Evolutionary conservation across 1,284 basidiomycete species (phyloP).

Genomic region (Boletellus deceptivus): DNA sequence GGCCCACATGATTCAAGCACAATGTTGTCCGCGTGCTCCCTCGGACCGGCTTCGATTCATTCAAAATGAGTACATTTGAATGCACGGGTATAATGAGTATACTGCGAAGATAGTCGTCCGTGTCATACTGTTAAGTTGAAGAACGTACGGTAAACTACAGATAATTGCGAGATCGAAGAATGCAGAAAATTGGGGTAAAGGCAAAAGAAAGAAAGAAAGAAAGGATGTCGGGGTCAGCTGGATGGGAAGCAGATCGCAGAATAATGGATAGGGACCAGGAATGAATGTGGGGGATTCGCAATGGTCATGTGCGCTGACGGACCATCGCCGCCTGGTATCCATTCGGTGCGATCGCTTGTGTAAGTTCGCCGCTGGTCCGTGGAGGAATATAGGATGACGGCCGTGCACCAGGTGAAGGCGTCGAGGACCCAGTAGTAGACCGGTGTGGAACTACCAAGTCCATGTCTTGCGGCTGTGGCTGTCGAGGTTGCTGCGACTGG

Average conservation of each 20-base stretch:
- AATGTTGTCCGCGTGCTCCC: background rate
- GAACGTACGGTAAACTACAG: slow-evolving; percentile 40
- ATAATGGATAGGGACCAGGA: slow-evolving; percentile 14
- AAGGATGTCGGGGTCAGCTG: slow-evolving; percentile 26
- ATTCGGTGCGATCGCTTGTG: slow-evolving; percentile 43
- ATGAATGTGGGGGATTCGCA: slow-evolving; percentile 3
- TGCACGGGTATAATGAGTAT: slow-evolving; percentile 47
- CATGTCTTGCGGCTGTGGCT: slow-evolving; percentile 41
- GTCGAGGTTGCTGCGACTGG: slow-evolving; percentile 39
- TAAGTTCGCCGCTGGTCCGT: slow-evolving; percentile 47
- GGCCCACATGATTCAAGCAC: slow-evolving; percentile 15
- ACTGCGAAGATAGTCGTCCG: slow-evolving; percentile 46
- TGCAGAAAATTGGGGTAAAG: slow-evolving; percentile 14
- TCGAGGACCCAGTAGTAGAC: slow-evolving; percentile 38
- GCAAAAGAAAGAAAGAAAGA: slow-evolving; percentile 22
- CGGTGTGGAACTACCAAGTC: slow-evolving; percentile 53
- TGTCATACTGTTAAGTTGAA: slow-evolving; percentile 42
- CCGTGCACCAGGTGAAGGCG: slow-evolving; percentile 46
- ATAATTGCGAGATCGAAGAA: slow-evolving; percentile 38
- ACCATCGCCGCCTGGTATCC: slow-evolving; percentile 46
- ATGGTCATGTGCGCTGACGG: slow-evolving; percentile 48
- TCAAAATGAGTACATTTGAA: slow-evolving; percentile 43
- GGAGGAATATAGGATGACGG: slow-evolving; percentile 56
- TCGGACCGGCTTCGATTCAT: slow-evolving; percentile 24
- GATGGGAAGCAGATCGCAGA: slow-evolving; percentile 26